A percentile compares a stretch with the other conserved stretches of the same genome.
These are phyloP conservation scores for Uromyces viciae-fabae DNA, from an alignment of 1,284 basidiomycete genomes.

Conservation along the genomic window DNA sequence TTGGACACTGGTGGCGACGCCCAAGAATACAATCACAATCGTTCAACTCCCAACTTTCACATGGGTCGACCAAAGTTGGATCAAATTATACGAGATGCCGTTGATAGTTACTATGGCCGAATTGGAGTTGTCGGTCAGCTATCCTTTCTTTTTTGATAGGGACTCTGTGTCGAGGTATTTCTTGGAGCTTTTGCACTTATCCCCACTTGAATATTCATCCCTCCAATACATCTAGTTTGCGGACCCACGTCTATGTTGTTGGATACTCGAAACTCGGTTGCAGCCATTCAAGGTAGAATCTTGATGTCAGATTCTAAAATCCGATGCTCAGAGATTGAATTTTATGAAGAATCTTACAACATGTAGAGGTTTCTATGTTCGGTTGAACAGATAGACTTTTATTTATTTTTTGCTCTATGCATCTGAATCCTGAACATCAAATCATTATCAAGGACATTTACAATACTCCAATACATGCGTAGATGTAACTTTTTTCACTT, in stretches of 20 bases:
- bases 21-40: not conserved
- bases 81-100: not conserved
- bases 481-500: not conserved
- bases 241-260: constrained; percentile 56
- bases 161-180: not conserved
- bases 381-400: not conserved
- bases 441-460: not conserved
- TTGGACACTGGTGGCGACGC: not conserved
- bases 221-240: too few relatives aligned
- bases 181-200: not conserved
- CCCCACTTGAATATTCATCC: too few relatives aligned
- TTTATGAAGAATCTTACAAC: constrained; percentile 28
- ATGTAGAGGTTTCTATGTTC: too few relatives aligned
- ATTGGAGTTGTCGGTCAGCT: constrained; percentile 32
- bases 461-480: not conserved
- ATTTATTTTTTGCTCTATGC: not conserved
- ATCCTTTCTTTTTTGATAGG: not conserved
- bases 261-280: constrained; percentile 56
- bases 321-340: constrained; percentile 21
- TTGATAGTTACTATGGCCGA: not conserved
- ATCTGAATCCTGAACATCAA: not conserved
- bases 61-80: constrained; percentile 9
- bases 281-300: constrained; percentile 54
- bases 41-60: not conserved
- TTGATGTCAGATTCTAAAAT: constrained; percentile 30